Evolutionary conservation across 1,139 yeast genomes (phyloP).

Genomic region (Debaryomycetaceae sp.): DNA sequence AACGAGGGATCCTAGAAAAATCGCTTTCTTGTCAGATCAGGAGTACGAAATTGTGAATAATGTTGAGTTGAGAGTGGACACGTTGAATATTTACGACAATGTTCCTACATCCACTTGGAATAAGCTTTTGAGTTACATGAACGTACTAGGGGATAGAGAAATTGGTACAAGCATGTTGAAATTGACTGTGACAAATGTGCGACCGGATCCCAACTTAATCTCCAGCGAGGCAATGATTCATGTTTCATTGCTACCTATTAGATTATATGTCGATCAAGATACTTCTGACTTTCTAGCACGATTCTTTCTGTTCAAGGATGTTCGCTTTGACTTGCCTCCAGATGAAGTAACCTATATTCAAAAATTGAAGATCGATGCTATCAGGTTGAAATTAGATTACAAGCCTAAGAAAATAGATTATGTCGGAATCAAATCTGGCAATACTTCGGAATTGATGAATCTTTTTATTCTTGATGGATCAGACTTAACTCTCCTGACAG

Average conservation of each 20-base stretch:
- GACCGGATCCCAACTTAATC: conserved; percentile 63
- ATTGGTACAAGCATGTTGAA: conserved; percentile 64
- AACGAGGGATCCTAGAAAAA: conserved; percentile 46
- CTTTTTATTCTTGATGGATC: conserved; percentile 88
- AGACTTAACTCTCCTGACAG: conserved; percentile 57
- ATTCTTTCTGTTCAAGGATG: conserved; percentile 77
- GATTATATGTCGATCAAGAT: conserved; percentile 90
- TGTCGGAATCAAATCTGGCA: conserved; percentile 80
- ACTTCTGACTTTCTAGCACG: conserved; percentile 79
- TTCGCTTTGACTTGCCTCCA: conserved; percentile 57
- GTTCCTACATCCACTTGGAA: conserved; percentile 91
- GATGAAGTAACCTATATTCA: conserved; percentile 68
- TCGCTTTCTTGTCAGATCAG: conserved; percentile 19
- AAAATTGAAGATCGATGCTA: conserved; percentile 58
- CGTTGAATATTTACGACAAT: conserved; percentile 68
- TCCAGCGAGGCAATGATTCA: conserved; percentile 67
- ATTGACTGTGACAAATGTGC: conserved; percentile 52
- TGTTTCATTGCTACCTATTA: conserved; percentile 62
- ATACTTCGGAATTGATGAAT: conserved; percentile 81
- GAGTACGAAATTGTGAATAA: conserved; percentile 49
- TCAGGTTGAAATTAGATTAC: conserved; percentile 76
- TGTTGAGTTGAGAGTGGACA: conserved; percentile 43
- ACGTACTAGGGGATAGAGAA: conserved; percentile 67
- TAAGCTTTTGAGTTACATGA: conserved; percentile 70
- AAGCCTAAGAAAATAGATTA: conserved; percentile 89